Percentiles rank a stretch among this genome's conserved stretches.
Evolutionary conservation across 306 rosid species (phyloP).

Genomic region (Pyrus communis): DNA sequence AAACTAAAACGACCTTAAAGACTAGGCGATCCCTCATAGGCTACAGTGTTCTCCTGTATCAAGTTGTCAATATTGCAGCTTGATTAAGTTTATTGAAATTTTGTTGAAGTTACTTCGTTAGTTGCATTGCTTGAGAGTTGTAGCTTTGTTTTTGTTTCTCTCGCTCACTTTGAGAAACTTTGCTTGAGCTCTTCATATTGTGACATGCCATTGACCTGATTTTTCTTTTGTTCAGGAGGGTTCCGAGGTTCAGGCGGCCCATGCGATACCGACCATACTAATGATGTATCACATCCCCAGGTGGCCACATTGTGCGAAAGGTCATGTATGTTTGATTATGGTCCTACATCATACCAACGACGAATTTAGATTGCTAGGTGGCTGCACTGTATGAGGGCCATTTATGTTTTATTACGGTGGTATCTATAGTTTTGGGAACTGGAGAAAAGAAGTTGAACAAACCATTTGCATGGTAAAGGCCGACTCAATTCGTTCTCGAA

Average conservation of each 20-base stretch:
- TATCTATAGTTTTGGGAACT: constrained; percentile 3
- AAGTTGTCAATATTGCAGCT: background rate
- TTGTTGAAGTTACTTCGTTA: background rate
- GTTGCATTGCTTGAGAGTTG: background rate
- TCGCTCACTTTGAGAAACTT: background rate
- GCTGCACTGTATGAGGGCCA: constrained; percentile 14
- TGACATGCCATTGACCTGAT: constrained; percentile 3
- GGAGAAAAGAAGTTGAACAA: constrained; percentile 13
- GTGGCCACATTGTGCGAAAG: constrained; percentile 19
- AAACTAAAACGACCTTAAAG: background rate
- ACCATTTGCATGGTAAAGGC: constrained; percentile 15
- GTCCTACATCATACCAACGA: constrained; percentile 18
- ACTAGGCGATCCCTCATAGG: background rate
- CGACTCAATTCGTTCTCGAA: constrained; percentile 18
- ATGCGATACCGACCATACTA: constrained; percentile 84
- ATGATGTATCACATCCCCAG: constrained; percentile 23
- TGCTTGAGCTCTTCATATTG: background rate
- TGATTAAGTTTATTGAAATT: background rate
- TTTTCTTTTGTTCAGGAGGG: constrained; percentile 58
- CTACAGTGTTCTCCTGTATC: background rate
- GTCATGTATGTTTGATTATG: constrained; percentile 25
- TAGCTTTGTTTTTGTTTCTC: background rate
- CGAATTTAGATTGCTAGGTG: constrained; percentile 20
- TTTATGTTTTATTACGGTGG: constrained; percentile 23
- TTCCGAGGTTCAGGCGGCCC: constrained; percentile 91